phyloP scores from a whole-genome alignment of 305 asterid genomes.

The Ajuga reptans region DNA sequence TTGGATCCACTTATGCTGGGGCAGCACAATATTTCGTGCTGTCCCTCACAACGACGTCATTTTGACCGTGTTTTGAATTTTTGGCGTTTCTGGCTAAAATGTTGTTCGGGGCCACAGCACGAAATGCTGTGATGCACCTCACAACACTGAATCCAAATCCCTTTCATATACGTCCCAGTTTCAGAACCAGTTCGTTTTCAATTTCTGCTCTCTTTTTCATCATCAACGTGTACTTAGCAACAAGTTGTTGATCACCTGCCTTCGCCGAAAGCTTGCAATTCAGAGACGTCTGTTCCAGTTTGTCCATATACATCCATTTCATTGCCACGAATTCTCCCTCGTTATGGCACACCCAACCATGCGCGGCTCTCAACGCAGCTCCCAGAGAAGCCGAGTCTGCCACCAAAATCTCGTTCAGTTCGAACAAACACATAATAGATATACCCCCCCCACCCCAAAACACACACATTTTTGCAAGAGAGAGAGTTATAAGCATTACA shows the following conservation, averaged over 20 bases:
- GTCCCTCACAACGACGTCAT: too few relatives aligned
- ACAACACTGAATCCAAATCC: too few relatives aligned
- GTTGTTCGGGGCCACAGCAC: too few relatives aligned
- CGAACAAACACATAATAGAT: too few relatives aligned
- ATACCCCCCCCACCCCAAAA: background rate
- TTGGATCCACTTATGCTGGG: too few relatives aligned
- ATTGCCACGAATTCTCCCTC: constrained; percentile 43
- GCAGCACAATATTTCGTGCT: too few relatives aligned
- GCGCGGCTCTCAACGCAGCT: constrained; percentile 78
- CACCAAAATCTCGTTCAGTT: background rate
- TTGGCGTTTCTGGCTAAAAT: too few relatives aligned
- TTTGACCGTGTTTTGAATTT: too few relatives aligned
- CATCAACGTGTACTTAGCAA: constrained; percentile 38
- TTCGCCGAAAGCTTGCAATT: constrained; percentile 46
- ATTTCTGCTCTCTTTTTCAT: constrained; percentile 57
- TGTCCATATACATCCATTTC: constrained; percentile 41
- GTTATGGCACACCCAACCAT: constrained; percentile 63
- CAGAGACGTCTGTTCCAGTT: constrained; percentile 52
- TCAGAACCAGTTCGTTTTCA: constrained; percentile 42
- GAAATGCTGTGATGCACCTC: too few relatives aligned
- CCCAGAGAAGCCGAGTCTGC: constrained; percentile 78
- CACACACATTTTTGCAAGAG: too few relatives aligned
- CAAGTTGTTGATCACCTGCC: constrained; percentile 40
- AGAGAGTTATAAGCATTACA: background rate
- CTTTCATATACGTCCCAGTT: constrained; percentile 37